Conservation (phyloP, 176 grass and related monocot species). For the Rhynchospora tenuis region DNA sequence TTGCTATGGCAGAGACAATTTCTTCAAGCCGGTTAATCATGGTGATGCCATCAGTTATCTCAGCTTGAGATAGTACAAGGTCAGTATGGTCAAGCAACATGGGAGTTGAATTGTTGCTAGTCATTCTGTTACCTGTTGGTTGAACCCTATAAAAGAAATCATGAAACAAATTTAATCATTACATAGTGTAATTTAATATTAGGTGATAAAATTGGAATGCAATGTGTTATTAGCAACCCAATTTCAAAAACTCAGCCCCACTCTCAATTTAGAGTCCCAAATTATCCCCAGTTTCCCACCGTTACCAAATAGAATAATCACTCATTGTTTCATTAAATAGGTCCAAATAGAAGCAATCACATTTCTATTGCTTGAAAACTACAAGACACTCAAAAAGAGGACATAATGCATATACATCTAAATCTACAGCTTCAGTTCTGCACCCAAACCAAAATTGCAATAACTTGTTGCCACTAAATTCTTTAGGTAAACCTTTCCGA, state of each 20-base stretch:
- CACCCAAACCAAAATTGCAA: not conserved
- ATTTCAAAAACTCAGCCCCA: not conserved
- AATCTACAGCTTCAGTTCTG: not conserved
- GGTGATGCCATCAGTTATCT: slow-evolving; percentile 25
- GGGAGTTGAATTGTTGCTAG: not conserved
- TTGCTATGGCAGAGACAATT: not conserved
- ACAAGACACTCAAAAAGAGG: not conserved
- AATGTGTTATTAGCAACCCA: not conserved
- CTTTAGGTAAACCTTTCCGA: not conserved
- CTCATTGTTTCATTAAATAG: not conserved
- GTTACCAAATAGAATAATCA: not conserved
- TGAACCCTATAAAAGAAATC: slow-evolving; percentile 10
- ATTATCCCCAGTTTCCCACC: not conserved
- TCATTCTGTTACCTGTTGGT: not conserved
- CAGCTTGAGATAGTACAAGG: slow-evolving; percentile 1
- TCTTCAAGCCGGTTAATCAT: slow-evolving; percentile 3
- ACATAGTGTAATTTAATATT: not conserved
- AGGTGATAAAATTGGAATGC: not conserved
- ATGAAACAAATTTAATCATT: not conserved
- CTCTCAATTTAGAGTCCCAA: not conserved
- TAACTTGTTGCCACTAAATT: not conserved
- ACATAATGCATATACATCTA: not conserved
- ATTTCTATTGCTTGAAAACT: not conserved
- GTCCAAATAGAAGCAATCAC: not conserved
- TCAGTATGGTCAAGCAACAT: not conserved